Evolutionary conservation across 2,329 filamentous ascomycete species (phyloP).

Genomic region (Mycogone perniciosa): DNA sequence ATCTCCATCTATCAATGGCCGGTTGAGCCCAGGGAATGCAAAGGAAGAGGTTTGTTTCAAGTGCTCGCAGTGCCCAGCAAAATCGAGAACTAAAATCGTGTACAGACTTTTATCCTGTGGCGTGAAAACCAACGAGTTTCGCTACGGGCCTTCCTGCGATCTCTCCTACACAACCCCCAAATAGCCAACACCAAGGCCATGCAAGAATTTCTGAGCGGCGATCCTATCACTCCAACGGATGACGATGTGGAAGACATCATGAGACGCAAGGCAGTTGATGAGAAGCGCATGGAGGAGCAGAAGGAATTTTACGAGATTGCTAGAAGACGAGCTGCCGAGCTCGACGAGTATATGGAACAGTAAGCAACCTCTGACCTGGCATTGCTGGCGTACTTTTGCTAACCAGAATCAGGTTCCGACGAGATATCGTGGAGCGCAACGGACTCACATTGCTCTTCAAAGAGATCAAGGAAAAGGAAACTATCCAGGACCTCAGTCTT

Average conservation of each 20-base stretch:
- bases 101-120: constrained; percentile 57
- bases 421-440: constrained; percentile 63
- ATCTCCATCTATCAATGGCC: constrained; percentile 25
- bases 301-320: constrained; percentile 94
- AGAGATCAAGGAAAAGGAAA: constrained; percentile 86
- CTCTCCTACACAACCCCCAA: constrained; percentile 75
- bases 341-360: constrained; percentile 98
- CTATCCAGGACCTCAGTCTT: constrained; percentile 79
- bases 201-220: constrained; percentile 69
- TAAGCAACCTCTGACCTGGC: constrained; percentile 34
- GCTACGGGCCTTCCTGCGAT: constrained; percentile 82
- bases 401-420: constrained; percentile 46
- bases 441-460: constrained; percentile 88
- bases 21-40: constrained; percentile 21
- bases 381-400: constrained; percentile 11
- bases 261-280: constrained; percentile 74
- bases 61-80: not conserved
- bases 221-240: constrained; percentile 68
- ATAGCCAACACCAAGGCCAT: constrained; percentile 79
- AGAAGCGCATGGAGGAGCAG: constrained; percentile 86
- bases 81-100: constrained; percentile 19
- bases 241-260: constrained; percentile 80
- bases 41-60: constrained; percentile 21
- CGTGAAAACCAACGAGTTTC: constrained; percentile 89
- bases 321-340: constrained; percentile 76